Evolutionary conservation across 768 basidiomycete genomes (phyloP), one percentile per base, ranked within the genome.

Genomic region (Leccinum subtestaceum): DNA sequence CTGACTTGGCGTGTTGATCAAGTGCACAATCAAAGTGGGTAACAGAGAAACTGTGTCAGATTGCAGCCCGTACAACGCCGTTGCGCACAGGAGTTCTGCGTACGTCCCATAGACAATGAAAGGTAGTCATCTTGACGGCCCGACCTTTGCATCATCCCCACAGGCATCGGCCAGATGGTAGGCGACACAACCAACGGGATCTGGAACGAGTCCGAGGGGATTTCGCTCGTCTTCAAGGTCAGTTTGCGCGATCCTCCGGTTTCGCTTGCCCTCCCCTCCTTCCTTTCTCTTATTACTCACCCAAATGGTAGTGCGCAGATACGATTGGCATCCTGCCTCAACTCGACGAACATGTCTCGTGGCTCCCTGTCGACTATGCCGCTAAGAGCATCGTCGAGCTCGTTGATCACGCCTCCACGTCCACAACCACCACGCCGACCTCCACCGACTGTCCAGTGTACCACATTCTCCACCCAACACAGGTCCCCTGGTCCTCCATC

Each of bases 141-240:
- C 46, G 57, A 19, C 10, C 12, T n/a, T 40, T 40, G 38, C 3
- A 40, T 19, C 11, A 12, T 5, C 4, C 29, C 54, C 36, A 58
- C 81, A 58, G 70, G 82, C 13, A 81, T 84, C n/a, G 82, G 83
- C 4, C 83, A 84, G 61, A 77, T 84, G 72, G 82, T 80, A 2
- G 82, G 82, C 1, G 81, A 84, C 59, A 76, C 80, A 23, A 57
- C 47, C 43, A 74, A 76, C 46, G 81, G 80, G 7, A 76, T 81
- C 5, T 83, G 81, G 82, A 83, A 82, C 67, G 78, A 81, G 60
- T 83, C 81, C 1, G 83, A 76, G 72, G 71, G 62, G 3, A 60
- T 70, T 11, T 70, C 69, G 2, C 66, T 72, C 43, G 58, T 72
- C 31, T 50, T 72, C 66, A 72, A 67, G 65, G 75, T 74, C 54